Evolutionary conservation across 257 asterid genomes (phyloP), one percentile per base, ranked within the genome.

Genomic region (Solanum rostratum): DNA sequence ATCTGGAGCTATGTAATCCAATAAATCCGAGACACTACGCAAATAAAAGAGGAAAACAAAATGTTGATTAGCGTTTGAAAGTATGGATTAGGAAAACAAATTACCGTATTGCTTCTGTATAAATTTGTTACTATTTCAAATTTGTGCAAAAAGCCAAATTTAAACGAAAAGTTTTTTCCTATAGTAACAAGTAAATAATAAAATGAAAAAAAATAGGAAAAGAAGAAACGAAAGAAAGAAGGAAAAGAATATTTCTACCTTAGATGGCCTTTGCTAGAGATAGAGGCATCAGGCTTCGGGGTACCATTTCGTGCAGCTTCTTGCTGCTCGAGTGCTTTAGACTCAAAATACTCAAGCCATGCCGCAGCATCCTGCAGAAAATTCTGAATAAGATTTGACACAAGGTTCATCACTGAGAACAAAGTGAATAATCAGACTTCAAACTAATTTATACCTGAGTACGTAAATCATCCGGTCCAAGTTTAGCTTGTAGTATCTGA

Each of bases 201-300:
- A 60, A 60, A 60, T 24, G 7, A 22, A 24, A 60, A 24, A 60
- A 24, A 22, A 4, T 27, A 12, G 19, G 70, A 63, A 24, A 63
- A 62, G 16, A 62, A 62, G 69, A 43, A 33, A 33, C 6, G 4
- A 62, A 62, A 63, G 71, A 63, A 63, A 27, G 20, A n/a, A 63
- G 71, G 71, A 29, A 46, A 46, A 90, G 90, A 90, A 84, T 86
- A 85, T 91, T 85, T 95, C 99, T 85, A 97, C 99, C 99, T 97
- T 86, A 97, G 95, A 85, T 97, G 99, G 37, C 99, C 99, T 93
- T 95, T 97, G 93, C 99, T 94, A 84, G 99, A 97, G 85, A 97
- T 97, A 63, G 99, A 92, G 85, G 97, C 94, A 90, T 97, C 99
- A 14, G 95, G 98, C 89, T 90, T 97, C 52, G 99, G 99, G 65